Evolutionary conservation across 2,329 filamentous ascomycete genomes (phyloP).

Genomic region (Pseudogymnoascus sp.): DNA sequence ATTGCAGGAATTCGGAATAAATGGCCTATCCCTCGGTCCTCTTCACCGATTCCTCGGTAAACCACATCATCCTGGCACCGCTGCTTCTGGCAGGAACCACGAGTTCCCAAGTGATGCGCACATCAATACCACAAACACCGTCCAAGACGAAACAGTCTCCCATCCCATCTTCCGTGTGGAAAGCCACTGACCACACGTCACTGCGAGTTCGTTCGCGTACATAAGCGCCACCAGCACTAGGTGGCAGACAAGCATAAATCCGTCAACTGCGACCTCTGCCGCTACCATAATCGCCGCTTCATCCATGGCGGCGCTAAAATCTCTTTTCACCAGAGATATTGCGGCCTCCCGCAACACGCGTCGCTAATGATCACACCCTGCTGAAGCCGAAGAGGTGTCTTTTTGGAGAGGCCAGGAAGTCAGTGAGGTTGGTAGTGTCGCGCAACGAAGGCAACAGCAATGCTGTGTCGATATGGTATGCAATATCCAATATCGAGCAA

Average conservation of each 20-base stretch:
- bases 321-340: not conserved
- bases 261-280: slow-evolving; percentile 3
- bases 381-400: not conserved
- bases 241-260: not conserved
- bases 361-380: not conserved
- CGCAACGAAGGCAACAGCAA: not conserved
- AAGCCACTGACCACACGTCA: slow-evolving; percentile 2
- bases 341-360: not conserved
- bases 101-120: slow-evolving; percentile 1
- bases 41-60: not conserved
- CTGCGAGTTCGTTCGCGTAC: slow-evolving; percentile 4
- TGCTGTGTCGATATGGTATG: not conserved
- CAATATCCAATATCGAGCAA: not conserved
- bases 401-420: not conserved
- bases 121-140: not conserved
- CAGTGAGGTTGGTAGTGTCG: not conserved
- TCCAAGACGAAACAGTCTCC: not conserved
- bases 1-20: not conserved
- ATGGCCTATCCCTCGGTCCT: not conserved
- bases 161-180: slow-evolving; percentile 1
- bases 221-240: slow-evolving; percentile 4
- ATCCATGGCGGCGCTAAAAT: not conserved
- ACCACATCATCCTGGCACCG: not conserved
- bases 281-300: slow-evolving; percentile 5
- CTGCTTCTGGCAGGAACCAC: not conserved